A percentile compares a stretch with the other conserved stretches of the same genome.
Evolutionary conservation across 2,329 filamentous ascomycete genomes (phyloP).

Genomic region (Neonectria coccinea): DNA sequence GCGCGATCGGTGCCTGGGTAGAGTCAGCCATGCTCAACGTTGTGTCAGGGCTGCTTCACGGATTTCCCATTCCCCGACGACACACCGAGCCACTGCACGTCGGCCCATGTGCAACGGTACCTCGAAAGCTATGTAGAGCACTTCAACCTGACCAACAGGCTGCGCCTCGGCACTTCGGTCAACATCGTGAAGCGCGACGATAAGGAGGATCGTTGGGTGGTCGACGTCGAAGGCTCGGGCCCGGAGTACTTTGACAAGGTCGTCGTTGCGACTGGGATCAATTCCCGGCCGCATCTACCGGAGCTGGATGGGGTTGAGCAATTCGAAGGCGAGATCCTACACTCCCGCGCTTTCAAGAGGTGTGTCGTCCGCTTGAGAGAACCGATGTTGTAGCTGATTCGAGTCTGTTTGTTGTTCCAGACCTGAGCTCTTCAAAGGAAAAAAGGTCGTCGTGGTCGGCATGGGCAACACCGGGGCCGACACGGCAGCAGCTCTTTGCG

Average conservation of each 20-base stretch:
- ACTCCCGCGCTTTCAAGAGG: conserved; percentile 53
- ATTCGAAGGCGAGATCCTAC: conserved; percentile 55
- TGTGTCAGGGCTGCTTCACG: conserved; percentile 49
- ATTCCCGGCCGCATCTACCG: conserved; percentile 51
- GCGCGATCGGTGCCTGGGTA: fast-evolving
- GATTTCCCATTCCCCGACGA: conserved; percentile 51
- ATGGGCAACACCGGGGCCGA: conserved; percentile 53
- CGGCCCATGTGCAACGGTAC: conserved; percentile 47
- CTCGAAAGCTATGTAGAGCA: conserved; percentile 50
- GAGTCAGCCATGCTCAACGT: background rate
- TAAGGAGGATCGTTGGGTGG: conserved; percentile 40
- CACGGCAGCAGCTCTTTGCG: conserved; percentile 48
- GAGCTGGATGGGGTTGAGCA: conserved; percentile 49
- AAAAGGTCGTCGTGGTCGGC: conserved; percentile 58
- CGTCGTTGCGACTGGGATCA: conserved; percentile 51
- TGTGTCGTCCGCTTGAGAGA: conserved; percentile 21
- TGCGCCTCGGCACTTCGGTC: conserved; percentile 45
- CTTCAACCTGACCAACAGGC: conserved; percentile 44
- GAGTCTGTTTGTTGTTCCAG: conserved; percentile 13
- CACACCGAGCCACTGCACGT: conserved; percentile 40
- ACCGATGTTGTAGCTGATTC: background rate
- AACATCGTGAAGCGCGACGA: conserved; percentile 36
- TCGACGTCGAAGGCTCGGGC: conserved; percentile 43
- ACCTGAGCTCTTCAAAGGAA: conserved; percentile 51
- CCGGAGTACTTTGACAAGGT: conserved; percentile 52